phyloP scores from a whole-genome alignment of 2,329 filamentous ascomycete species.

The Diaporthe humulicola region DNA sequence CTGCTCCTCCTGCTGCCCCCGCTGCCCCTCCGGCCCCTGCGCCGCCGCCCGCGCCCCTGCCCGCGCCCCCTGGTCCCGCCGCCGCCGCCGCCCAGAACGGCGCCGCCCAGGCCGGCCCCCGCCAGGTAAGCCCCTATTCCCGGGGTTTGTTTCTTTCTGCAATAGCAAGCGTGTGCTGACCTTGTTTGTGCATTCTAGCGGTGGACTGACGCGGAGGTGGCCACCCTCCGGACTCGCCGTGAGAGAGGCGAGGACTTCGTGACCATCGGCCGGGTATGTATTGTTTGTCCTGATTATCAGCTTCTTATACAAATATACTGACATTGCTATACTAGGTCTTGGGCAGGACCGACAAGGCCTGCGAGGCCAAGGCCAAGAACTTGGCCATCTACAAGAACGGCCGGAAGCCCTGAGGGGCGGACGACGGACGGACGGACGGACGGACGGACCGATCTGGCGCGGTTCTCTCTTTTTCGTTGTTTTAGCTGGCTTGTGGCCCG shows the following conservation, averaged over 20 bases:
- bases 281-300: background rate
- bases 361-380: slow-evolving; percentile 8
- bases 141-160: background rate
- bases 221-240: background rate
- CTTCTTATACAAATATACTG: background rate
- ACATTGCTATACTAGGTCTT: background rate
- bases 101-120: background rate
- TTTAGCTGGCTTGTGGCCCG: background rate
- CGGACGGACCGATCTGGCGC: background rate
- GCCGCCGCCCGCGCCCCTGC: background rate
- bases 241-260: background rate
- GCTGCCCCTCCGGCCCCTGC: background rate
- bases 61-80: background rate
- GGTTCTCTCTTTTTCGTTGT: background rate
- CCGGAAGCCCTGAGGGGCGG: background rate
- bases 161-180: background rate
- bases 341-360: background rate
- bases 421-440: background rate
- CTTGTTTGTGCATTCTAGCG: background rate
- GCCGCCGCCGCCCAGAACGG: too few species aligned
- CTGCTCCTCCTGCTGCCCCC: background rate
- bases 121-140: background rate
- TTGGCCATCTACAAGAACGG: background rate
- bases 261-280: background rate
- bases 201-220: background rate